A percentile compares a stretch with the other conserved stretches of the same genome.
phyloP scores from a whole-genome alignment of 2,329 filamentous ascomycete genomes.

The Calonectria crousiana region DNA sequence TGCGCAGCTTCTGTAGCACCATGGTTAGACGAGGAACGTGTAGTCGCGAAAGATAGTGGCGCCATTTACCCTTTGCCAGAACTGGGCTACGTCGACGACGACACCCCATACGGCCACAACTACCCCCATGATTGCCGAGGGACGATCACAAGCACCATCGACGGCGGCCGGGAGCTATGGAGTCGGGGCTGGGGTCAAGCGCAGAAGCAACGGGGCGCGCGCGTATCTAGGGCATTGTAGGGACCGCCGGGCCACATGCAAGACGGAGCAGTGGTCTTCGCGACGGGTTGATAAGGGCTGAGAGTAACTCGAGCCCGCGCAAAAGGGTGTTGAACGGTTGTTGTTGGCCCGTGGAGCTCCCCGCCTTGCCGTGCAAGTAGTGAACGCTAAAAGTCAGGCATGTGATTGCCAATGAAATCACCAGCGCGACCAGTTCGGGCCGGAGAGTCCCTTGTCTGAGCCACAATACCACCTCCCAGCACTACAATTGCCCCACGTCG shows the following conservation, averaged over 20 bases:
- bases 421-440: conserved; percentile 17
- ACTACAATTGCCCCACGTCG: background rate
- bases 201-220: conserved; percentile 32
- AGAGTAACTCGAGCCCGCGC: conserved; percentile 15
- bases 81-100: conserved; percentile 70
- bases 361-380: conserved; percentile 38
- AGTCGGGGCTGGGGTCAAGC: conserved; percentile 25
- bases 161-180: conserved; percentile 25
- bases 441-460: conserved; percentile 3
- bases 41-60: conserved; percentile 10
- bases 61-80: conserved; percentile 71
- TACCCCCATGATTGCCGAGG: conserved; percentile 57
- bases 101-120: conserved; percentile 66
- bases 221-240: conserved; percentile 37
- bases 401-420: conserved; percentile 49
- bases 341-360: conserved; percentile 41
- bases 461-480: conserved; percentile 21
- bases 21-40: conserved; percentile 30
- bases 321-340: conserved; percentile 30
- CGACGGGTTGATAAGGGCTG: background rate
- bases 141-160: conserved; percentile 48
- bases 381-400: conserved; percentile 34
- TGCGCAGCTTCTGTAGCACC: conserved; percentile 70
- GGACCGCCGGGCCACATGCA: conserved; percentile 28
- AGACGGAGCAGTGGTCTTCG: conserved; percentile 16